Evolutionary conservation across 2,329 filamentous ascomycete genomes (phyloP).

Genomic region (Colletotrichum somersetense): DNA sequence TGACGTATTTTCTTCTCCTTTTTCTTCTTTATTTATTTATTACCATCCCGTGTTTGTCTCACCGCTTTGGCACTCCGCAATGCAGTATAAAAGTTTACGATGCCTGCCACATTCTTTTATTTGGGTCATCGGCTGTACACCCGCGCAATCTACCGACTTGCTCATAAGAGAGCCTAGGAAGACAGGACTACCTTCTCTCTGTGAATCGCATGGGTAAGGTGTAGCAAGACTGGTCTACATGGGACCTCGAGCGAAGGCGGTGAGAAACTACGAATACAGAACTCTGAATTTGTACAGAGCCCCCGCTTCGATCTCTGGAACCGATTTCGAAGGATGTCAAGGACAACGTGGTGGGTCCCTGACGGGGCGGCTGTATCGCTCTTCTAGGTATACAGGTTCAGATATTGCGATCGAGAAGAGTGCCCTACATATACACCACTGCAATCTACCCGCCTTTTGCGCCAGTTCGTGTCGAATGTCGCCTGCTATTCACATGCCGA

Average conservation of each 20-base stretch:
- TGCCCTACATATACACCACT: neutral
- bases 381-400: no score
- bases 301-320: no score
- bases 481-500: conserved; percentile 16
- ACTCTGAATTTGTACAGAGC: neutral
- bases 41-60: neutral
- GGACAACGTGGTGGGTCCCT: no score
- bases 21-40: no score
- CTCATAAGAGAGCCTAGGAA: neutral
- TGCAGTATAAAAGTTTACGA: neutral
- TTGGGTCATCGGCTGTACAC: neutral
- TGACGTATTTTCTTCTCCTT: no score
- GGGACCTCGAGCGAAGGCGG: conserved; percentile 15
- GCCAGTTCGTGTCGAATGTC: neutral
- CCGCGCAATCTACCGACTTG: neutral
- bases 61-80: conserved; percentile 25
- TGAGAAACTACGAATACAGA: neutral
- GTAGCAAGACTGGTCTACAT: neutral
- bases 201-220: neutral
- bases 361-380: no score
- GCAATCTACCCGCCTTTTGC: conserved; percentile 1
- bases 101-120: neutral
- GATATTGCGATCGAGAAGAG: neutral
- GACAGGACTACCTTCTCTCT: neutral
- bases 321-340: no score